Conservation (phyloP, 768 basidiomycete genomes). For the Piloderma croceum region DNA sequence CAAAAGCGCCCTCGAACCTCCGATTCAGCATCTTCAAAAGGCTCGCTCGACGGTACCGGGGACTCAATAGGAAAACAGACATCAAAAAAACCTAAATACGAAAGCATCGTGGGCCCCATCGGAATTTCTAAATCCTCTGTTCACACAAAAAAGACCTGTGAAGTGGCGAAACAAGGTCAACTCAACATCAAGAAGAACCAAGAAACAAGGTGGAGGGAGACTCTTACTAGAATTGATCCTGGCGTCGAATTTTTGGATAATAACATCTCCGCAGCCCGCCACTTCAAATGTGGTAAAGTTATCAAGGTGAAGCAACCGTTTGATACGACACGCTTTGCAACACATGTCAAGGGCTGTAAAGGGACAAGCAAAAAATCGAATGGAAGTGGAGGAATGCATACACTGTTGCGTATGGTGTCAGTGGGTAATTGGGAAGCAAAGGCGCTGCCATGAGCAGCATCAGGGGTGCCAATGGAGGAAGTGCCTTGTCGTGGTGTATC, state of each 20-base stretch:
- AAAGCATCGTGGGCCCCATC: neutral
- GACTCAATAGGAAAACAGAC: neutral
- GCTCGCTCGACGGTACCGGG: neutral
- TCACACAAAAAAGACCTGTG: neutral
- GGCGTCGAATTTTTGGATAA: slow-evolving; percentile 1
- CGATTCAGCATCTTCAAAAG: neutral
- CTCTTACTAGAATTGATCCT: neutral
- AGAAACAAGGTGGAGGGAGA: slow-evolving; percentile 4
- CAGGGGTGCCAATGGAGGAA: neutral
- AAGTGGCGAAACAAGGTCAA: neutral
- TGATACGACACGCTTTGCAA: slow-evolving; percentile 5
- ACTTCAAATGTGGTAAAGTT: slow-evolving; percentile 11
- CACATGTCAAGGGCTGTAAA: slow-evolving; percentile 6
- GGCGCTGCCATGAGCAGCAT: neutral
- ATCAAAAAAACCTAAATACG: neutral
- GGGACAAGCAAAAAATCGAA: neutral
- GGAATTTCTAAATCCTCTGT: neutral
- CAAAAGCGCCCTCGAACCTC: neutral
- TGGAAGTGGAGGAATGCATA: neutral
- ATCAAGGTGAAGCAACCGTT: slow-evolving; percentile 11
- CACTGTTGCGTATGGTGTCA: neutral
- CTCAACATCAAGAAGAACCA: neutral
- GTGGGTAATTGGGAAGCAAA: neutral
- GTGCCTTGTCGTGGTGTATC: slow-evolving; percentile 14
- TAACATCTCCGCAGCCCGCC: slow-evolving; percentile 6